Conservation (phyloP, 257 asterid species). For the Scutellaria minor region DNA sequence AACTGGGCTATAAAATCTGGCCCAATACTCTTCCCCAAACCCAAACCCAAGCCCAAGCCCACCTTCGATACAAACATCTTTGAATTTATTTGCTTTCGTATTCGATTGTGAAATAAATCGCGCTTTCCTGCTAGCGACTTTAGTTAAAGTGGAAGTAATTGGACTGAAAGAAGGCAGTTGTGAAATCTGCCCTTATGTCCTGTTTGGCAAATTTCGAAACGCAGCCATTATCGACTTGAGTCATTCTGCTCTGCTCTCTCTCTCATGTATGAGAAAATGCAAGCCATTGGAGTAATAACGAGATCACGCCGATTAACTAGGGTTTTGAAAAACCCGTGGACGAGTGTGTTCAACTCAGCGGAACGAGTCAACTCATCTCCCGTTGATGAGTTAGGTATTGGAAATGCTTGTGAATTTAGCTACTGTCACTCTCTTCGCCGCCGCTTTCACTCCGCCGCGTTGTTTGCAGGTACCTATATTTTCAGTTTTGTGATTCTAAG, state of each 20-base stretch:
- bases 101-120: not conserved
- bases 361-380: constrained; percentile 31
- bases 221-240: not conserved
- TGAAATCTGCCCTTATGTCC: not conserved
- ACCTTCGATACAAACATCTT: too few relatives aligned
- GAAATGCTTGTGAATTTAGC: constrained; percentile 28
- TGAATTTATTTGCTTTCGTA: too few relatives aligned
- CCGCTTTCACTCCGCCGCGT: constrained; percentile 38
- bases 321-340: constrained; percentile 42
- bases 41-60: too few relatives aligned
- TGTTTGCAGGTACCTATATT: constrained; percentile 39
- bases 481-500: too few relatives aligned
- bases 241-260: not conserved
- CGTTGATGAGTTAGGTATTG: constrained; percentile 26
- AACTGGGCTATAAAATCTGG: not conserved
- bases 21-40: not conserved
- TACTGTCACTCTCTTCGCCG: constrained; percentile 36
- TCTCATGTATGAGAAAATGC: constrained; percentile 47
- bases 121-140: not conserved
- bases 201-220: too few relatives aligned
- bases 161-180: not conserved
- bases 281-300: constrained; percentile 36
- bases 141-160: not conserved
- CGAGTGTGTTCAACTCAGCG: constrained; percentile 38
- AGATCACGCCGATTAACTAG: constrained; percentile 47